Evolutionary conservation across 2,329 filamentous ascomycete species (phyloP).

Genomic region (Pseudocercospora pini-densiflorae): DNA sequence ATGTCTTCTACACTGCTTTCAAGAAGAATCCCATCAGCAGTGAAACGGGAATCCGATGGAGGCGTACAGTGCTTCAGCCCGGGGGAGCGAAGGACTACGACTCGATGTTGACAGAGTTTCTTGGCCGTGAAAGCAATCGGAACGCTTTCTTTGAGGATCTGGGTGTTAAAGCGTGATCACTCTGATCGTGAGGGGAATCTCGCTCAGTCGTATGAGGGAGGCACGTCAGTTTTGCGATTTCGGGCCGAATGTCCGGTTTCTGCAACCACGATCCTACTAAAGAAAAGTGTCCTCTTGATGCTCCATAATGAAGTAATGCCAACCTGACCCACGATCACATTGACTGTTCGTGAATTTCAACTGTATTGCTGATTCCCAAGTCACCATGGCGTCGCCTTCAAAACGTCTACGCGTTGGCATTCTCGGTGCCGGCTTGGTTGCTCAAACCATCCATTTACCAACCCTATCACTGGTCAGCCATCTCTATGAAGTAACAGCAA

Average conservation of each 20-base stretch:
- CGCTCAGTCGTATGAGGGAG: no score
- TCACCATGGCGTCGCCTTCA: background rate
- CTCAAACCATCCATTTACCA: slow-evolving; percentile 57
- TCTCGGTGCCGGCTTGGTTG: slow-evolving; percentile 53
- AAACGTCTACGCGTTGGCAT: slow-evolving; percentile 44
- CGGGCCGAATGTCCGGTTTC: no score
- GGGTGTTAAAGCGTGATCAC: background rate
- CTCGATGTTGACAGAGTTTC: slow-evolving; percentile 7
- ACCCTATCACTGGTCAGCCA: slow-evolving; percentile 51
- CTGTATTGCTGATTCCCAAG: no score
- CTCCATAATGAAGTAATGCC: no score
- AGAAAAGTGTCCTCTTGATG: no score
- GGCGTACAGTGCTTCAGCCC: slow-evolving; percentile 9
- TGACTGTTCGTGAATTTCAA: no score
- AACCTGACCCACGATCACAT: no score
- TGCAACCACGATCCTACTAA: no score
- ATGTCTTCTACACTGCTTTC: slow-evolving; percentile 17
- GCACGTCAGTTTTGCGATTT: no score
- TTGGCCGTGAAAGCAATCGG: slow-evolving; percentile 12
- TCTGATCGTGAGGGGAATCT: background rate
- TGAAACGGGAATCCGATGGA: slow-evolving; percentile 5
- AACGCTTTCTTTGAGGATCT: slow-evolving; percentile 14
- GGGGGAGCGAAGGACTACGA: slow-evolving; percentile 14
- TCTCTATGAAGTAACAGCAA: slow-evolving; percentile 52
- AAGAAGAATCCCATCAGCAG: slow-evolving; percentile 7